phyloP scores from a whole-genome alignment of 2,329 filamentous ascomycete species.

The Tolypocladium ophioglossoides region DNA sequence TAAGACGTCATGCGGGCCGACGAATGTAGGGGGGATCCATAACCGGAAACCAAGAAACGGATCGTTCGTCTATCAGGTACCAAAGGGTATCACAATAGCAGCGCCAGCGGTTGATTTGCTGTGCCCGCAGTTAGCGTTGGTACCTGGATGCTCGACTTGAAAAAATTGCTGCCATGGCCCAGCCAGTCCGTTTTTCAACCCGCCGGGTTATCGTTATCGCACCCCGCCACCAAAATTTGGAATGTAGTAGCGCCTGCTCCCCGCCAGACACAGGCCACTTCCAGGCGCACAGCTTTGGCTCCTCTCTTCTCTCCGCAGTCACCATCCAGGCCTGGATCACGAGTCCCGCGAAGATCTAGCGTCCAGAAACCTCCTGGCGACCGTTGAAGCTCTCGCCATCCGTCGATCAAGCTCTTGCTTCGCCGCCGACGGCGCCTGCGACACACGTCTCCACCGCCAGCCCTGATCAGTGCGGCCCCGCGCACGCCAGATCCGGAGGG shows the following conservation, averaged over 20 bases:
- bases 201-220: conserved; percentile 29
- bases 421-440: neutral
- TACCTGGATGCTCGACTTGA: neutral
- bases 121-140: neutral
- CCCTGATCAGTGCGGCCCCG: neutral
- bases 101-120: neutral
- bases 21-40: neutral
- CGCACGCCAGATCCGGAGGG: neutral
- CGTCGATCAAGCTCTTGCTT: neutral
- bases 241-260: conserved; percentile 1
- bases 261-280: conserved; percentile 4
- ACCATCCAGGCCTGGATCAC: neutral
- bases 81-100: neutral
- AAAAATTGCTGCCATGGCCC: neutral
- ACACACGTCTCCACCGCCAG: neutral
- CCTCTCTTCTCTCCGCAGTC: conserved; percentile 1
- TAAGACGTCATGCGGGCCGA: neutral
- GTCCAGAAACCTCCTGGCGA: neutral
- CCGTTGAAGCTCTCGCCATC: neutral
- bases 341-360: neutral
- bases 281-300: conserved; percentile 8
- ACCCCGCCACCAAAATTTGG: conserved; percentile 17
- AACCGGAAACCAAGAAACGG: neutral
- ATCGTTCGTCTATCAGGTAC: neutral
- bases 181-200: neutral